Conservation (phyloP, 148 eudicot species). For the Rhododendron griersonianum region DNA sequence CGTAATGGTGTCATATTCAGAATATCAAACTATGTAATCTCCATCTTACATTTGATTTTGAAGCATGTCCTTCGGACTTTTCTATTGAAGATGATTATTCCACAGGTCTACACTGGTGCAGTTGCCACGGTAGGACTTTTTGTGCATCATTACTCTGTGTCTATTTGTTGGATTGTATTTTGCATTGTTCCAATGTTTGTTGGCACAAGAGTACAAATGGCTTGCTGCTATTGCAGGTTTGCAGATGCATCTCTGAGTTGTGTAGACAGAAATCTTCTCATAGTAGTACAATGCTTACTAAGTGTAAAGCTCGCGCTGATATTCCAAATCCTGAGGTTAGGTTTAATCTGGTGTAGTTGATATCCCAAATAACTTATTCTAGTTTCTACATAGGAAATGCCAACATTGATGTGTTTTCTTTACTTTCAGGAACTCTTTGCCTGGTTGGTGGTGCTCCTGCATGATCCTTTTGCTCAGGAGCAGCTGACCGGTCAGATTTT, state of each 20-base stretch:
- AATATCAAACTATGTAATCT: background rate
- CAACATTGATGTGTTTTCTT: too few relatives aligned
- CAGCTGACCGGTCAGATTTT: conserved; percentile 79
- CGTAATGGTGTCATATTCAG: background rate
- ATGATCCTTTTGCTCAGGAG: conserved; percentile 90
- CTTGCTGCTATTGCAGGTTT: conserved; percentile 49
- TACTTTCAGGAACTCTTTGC: too few relatives aligned
- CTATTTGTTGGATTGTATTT: background rate
- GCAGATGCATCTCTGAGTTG: conserved; percentile 95
- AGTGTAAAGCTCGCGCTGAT: conserved; percentile 77
- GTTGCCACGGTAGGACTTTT: conserved; percentile 58
- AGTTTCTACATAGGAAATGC: too few relatives aligned
- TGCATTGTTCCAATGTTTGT: background rate
- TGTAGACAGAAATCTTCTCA: conserved; percentile 55
- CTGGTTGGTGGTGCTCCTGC: conserved; percentile 42
- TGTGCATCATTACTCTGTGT: background rate
- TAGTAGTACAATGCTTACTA: conserved; percentile 50
- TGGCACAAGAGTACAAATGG: background rate
- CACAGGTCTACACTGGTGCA: conserved; percentile 75
- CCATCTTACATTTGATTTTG: conserved; percentile 20
- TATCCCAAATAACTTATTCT: background rate
- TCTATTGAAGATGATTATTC: conserved; percentile 65
- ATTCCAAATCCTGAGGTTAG: conserved; percentile 85
- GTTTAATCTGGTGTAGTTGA: background rate
- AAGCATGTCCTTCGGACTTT: conserved; percentile 36